phyloP scores from a whole-genome alignment of 2,329 filamentous ascomycete species.

The Colletotrichum incanum region DNA sequence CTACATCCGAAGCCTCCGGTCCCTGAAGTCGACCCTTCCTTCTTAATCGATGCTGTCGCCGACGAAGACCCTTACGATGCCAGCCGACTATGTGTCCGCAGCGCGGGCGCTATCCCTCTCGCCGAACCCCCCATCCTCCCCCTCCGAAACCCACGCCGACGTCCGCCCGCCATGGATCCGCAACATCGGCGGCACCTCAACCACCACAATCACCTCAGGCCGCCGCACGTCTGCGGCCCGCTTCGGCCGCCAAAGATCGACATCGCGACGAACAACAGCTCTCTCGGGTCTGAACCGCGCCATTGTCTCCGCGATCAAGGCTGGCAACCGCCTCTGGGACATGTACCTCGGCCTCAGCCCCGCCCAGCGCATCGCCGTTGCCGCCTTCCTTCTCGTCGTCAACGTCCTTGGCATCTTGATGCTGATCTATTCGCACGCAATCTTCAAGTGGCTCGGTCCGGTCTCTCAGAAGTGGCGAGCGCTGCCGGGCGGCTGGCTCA shows the following conservation, averaged over 20 bases:
- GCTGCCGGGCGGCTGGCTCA: slow-evolving; percentile 78
- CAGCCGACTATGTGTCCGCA: slow-evolving; percentile 66
- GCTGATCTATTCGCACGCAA: slow-evolving; percentile 82
- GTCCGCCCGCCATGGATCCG: slow-evolving; percentile 62
- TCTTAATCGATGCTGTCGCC: background rate
- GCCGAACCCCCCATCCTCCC: slow-evolving; percentile 52
- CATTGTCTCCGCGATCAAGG: slow-evolving; percentile 58
- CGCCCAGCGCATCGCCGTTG: slow-evolving; percentile 74
- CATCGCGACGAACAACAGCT: slow-evolving; percentile 37
- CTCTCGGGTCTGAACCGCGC: slow-evolving; percentile 56
- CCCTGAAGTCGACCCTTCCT: background rate
- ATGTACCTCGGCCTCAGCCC: slow-evolving; percentile 71
- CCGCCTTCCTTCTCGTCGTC: slow-evolving; percentile 64
- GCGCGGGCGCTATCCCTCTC: slow-evolving; percentile 66
- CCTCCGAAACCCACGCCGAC: slow-evolving; percentile 55
- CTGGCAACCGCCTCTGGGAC: slow-evolving; percentile 61
- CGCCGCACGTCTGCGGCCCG: slow-evolving; percentile 62
- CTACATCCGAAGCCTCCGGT: slow-evolving; percentile 33
- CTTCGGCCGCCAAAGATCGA: slow-evolving; percentile 47
- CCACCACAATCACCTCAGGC: slow-evolving; percentile 5
- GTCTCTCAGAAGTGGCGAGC: slow-evolving; percentile 83
- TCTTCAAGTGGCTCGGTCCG: slow-evolving; percentile 84
- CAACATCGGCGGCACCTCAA: slow-evolving; percentile 44
- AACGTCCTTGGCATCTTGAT: slow-evolving; percentile 76
- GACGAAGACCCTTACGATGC: slow-evolving; percentile 56